Base-by-base conservation (phyloP, 768 basidiomycete species). In the Kwoniella shandongensis region DNA sequence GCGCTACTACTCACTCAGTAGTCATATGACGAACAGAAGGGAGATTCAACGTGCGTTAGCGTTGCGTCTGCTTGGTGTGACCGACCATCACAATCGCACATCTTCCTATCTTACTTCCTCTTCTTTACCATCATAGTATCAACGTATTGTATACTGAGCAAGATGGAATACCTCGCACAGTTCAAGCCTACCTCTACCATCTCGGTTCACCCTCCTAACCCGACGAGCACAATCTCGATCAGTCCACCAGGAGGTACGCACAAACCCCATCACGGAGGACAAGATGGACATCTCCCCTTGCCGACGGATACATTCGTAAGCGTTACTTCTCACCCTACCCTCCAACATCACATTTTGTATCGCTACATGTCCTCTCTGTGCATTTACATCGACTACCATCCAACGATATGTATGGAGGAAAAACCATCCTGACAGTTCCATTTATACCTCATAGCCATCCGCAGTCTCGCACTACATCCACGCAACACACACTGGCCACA, bases 191-290 rank as follows among this genome's bases (percentile, higher is more conserved):
- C 50, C 25, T 35, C 54, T 3, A 60, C 51, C 30, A 22, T 20
- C 30, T 49, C n/a, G n/a, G n/a, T n/a, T n/a, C n/a, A n/a, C n/a
- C n/a, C n/a, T n/a, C 55, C 36, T 44, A 32, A 32, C 44, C 44
- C 25, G 11, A 69, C 70, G n/a, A 32, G 35, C 6, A 68, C 66
- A 56, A 68, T 73, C 65, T 61, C 66, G 39, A 55, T 73, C 45
- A 51, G 58, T 55, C 71, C 71, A 35, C 71, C 71, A 8, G 69
- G 71, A 13, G 71, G 71, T 2, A 73, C 70, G 13, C 58, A 62
- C 15, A 67, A 46, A 11, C 63, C 52, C 41, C 60, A 70, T 39
- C 52, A 54, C 41, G 59, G 56, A 26, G 56, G 57, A 20, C 62
- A 57, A 56, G 54, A 29, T 18, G 17, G 13, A 0, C 66, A 64